Evolutionary conservation across 202 grass and related monocot genomes (phyloP), one percentile per base, ranked within the genome.

Genomic region (Saccharum hybrid): DNA sequence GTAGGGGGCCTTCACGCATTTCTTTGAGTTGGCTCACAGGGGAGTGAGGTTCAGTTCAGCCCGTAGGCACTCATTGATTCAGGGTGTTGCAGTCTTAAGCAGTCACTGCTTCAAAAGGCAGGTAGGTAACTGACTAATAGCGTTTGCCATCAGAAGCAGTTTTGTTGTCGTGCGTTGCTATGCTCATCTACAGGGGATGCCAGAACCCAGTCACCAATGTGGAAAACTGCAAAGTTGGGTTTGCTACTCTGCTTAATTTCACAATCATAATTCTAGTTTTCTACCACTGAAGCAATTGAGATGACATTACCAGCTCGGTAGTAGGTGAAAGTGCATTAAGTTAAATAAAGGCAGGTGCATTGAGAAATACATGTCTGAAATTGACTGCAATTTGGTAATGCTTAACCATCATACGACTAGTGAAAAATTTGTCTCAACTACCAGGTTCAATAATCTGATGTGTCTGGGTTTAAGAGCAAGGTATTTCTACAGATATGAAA

Each of bases 401-500:
- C 52, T 75, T 69, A 40, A 61, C n/a, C 49, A 80, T 39, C 33
- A 68, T 80, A 74, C 15, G 4, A 40, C 40, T 28, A 75, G 10
- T 81, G 33, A 75, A 51, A 63, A 0, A 7, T 78, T n/a, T 7
- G 0, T 16, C 40, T 37, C 45, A 80, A 63, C 51, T 63, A 45
- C 60, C 59, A 88, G 74, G 33, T 76, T 49, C n/a, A 71, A 63
- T 28, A 37, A 15, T 77, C 18, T 21, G 65, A 23, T 39, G 45
- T 15, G 16, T 38, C 19, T 19, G 39, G 21, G 23, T 39, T 37
- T 67, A 69, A 52, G 22, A 76, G 8, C 3, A 76, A 61, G 18
- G 39, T 2, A 23, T 60, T 59, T 62, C 30, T 62, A 81, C 45
- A 85, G 38, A 72, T 78, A 62, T 68, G 56, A 78, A 81, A 77